Evolutionary conservation across 2,329 filamentous ascomycete genomes (phyloP).

Genomic region (Kalmusia sp.): DNA sequence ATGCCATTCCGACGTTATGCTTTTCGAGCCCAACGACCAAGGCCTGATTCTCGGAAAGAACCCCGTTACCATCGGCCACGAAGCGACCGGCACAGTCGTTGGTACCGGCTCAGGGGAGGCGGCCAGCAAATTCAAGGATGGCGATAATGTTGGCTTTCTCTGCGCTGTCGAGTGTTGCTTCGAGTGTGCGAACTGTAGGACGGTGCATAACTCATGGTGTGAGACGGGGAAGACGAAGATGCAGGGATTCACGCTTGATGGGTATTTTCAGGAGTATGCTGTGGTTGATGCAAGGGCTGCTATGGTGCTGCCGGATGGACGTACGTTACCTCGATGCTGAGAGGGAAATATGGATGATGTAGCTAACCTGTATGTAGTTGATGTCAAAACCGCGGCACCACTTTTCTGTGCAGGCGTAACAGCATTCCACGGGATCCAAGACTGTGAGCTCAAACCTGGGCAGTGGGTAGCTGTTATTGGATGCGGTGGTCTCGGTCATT

Average conservation of each 20-base stretch:
- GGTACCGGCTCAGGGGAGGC: constrained; percentile 27
- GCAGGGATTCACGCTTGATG: constrained; percentile 36
- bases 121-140: constrained; percentile 37
- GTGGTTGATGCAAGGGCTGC: constrained; percentile 36
- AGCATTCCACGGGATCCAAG: constrained; percentile 37
- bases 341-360: constrained; percentile 6
- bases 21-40: constrained; percentile 45
- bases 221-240: constrained; percentile 38
- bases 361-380: constrained; percentile 21
- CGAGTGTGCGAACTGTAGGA: constrained; percentile 36
- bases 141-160: constrained; percentile 42
- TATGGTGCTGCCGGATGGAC: constrained; percentile 35
- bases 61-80: constrained; percentile 43
- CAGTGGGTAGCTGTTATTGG: constrained; percentile 40
- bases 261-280: constrained; percentile 42
- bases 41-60: constrained; percentile 39
- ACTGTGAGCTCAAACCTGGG: constrained; percentile 33
- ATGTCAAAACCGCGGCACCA: constrained; percentile 33
- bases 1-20: constrained; percentile 50
- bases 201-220: constrained; percentile 38
- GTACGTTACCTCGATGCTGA: constrained; percentile 20
- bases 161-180: constrained; percentile 43
- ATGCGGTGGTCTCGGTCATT: constrained; percentile 41
- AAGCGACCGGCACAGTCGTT: constrained; percentile 39
- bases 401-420: constrained; percentile 43